Base-by-base conservation (phyloP, 2,329 filamentous ascomycete genomes). In the Sporothrix variecibatus region DNA sequence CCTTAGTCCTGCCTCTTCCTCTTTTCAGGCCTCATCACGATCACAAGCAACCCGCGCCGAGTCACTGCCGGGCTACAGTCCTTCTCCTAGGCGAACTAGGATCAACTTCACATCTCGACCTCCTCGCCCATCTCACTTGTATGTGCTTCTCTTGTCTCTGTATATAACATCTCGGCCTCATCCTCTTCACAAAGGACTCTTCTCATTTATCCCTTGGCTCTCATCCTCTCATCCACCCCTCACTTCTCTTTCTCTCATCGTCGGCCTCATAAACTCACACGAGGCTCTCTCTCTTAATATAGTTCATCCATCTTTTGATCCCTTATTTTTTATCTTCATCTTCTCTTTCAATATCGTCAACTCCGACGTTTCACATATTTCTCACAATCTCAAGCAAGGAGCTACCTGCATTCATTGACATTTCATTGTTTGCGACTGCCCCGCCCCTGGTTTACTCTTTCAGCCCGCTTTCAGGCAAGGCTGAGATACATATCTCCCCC, bases 401-500 rank as follows among this genome's bases (percentile, higher is more conserved):
- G 40, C 12, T 62, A 23, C 20, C 12, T 17, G 20, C 40, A 46
- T 12, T 67, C 40, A 3, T 31, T 20, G 23, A 67, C 23, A 60
- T 28, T 26, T 46, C 40, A 46, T 11, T 64, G 34, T 23, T 68
- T 51, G 40, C 65, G 17, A 11, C 28, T 49, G 43, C 43, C 43
- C 65, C 65, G 43, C 65, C 40, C 15, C 15, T 68, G 23, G 23
- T 31, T 40, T n/a, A 23, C 9, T 12, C n/a, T 26, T 40, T 46
- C 23, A 49, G 28, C 20, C 53, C 23, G 43, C 28, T 53, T 65
- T 51, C n/a, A 53, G 69, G 62, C 69, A n/a, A 71, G 69, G 69
- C 69, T 53, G 34, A 62, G 53, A 62, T 8, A 53, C 5, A 53
- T 43, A 12, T 43, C 6, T 11, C 1, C 20, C 9, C 40, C 17